Evolutionary conservation across 306 rosid genomes (phyloP), one percentile per base, ranked within the genome.

Genomic region (Purshia tridentata): DNA sequence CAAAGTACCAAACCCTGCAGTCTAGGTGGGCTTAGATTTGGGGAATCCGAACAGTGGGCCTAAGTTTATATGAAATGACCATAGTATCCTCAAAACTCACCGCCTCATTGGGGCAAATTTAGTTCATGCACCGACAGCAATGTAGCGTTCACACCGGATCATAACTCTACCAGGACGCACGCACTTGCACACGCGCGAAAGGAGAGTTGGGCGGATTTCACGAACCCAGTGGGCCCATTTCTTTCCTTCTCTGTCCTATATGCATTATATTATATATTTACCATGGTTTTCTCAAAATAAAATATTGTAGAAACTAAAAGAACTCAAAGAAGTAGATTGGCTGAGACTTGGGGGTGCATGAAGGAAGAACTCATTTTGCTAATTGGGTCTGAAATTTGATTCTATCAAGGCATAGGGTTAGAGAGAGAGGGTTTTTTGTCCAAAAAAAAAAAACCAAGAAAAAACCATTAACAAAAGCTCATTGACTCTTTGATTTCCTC

Each of bases 201-300:
- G n/a, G 41, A 76, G 67, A 23, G 60, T 67, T 19, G 52, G 71
- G 84, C 69, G 77, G 77, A 86, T 72, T 69, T 77, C 67, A 48
- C 83, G 72, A 86, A 73, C 72, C 58, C 45, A 3, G 69, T 76
- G 87, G 95, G 81, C 45, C 9, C 11, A 8, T 9, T 10, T 8
- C 18, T 2, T 50, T 12, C 6, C 76, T 39, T 23, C 48, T 62
- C 61, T 15, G 70, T 9, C 9, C 6, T 35, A 14, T 76, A 14
- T 76, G 60, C 69, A 60, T 44, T 78, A 47, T 53, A 19, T 29
- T 29, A 29, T 29, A 29, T 29, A 29, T 29, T 29, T 29, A 29
- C 35, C 35, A 29, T 29, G 2, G 35, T 29, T 29, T 29, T 29
- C 35, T 29, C 35, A 29, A 29, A 29, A 29, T 29, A 3, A 29